phyloP scores from a whole-genome alignment of 2,329 filamentous ascomycete species.

The Exophiala viscosa region DNA sequence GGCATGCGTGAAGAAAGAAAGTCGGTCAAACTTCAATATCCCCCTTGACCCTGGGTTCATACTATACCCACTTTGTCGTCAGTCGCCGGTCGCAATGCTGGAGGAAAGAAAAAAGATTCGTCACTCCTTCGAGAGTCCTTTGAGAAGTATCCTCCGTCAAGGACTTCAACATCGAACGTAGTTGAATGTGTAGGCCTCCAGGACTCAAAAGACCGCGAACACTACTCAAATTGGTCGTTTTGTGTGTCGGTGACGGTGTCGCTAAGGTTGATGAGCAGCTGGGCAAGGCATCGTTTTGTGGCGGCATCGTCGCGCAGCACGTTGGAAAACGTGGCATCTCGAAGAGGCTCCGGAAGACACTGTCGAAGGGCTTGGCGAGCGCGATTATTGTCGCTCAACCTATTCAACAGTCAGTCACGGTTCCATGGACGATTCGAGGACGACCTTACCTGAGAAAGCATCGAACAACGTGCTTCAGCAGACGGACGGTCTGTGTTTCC shows the following conservation, averaged over 20 bases:
- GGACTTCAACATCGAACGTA: conserved; percentile 16
- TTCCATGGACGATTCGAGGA: neutral
- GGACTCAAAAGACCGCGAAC: conserved; percentile 1
- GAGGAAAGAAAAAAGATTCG: conserved; percentile 14
- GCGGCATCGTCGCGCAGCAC: conserved; percentile 95
- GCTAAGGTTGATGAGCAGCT: conserved; percentile 91
- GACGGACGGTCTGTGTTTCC: conserved; percentile 90
- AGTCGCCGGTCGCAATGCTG: conserved; percentile 23
- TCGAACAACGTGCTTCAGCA: conserved; percentile 95
- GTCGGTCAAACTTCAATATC: no score
- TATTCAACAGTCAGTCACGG: conserved; percentile 37
- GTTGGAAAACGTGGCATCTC: conserved; percentile 93
- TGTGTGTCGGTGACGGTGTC: conserved; percentile 68
- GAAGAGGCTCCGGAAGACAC: conserved; percentile 96
- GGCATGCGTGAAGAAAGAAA: neutral
- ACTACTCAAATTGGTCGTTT: conserved; percentile 28
- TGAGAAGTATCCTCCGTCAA: conserved; percentile 19
- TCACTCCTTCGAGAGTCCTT: conserved; percentile 15
- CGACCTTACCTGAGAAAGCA: conserved; percentile 85
- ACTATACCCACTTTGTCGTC: conserved; percentile 16
- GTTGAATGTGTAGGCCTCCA: conserved; percentile 6
- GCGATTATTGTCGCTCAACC: conserved; percentile 90
- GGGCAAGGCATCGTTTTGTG: conserved; percentile 95
- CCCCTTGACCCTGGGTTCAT: conserved; percentile 8
- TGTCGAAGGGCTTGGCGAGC: conserved; percentile 92